Conservation (phyloP, 495 filamentous ascomycete genomes). For the Aspergillus conjunctus region DNA sequence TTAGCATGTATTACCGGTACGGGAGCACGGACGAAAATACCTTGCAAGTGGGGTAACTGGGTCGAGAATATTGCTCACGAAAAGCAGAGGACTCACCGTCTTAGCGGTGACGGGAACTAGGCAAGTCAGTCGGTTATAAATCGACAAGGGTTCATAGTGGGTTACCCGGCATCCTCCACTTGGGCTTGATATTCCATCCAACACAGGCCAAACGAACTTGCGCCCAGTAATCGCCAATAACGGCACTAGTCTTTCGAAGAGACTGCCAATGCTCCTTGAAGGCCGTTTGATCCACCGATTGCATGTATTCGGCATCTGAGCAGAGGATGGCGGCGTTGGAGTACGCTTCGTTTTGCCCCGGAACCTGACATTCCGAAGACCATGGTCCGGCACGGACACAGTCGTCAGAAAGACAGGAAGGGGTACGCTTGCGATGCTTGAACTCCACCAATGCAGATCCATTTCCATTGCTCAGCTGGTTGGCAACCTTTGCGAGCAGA, state of each 20-base stretch:
- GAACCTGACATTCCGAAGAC: conserved; percentile 45
- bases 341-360: conserved; percentile 41
- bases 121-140: conserved; percentile 1
- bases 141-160: neutral
- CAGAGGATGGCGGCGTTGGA: conserved; percentile 63
- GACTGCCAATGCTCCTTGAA: conserved; percentile 51
- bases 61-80: conserved; percentile 60
- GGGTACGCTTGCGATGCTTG: conserved; percentile 37
- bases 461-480: conserved; percentile 56
- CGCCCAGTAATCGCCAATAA: conserved; percentile 61
- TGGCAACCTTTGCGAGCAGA: conserved; percentile 54
- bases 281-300: conserved; percentile 35
- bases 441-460: conserved; percentile 53
- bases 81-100: conserved; percentile 60
- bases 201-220: conserved; percentile 57
- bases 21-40: conserved; percentile 21
- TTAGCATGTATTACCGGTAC: conserved; percentile 14
- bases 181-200: conserved; percentile 57
- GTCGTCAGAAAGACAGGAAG: conserved; percentile 42
- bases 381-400: conserved; percentile 39
- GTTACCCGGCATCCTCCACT: conserved; percentile 56
- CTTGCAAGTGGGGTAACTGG: conserved; percentile 59
- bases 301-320: conserved; percentile 56
- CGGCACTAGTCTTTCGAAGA: conserved; percentile 49
- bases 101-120: conserved; percentile 36